Conservation (phyloP, 495 filamentous ascomycete genomes). For the Trichoderma gamsii region DNA sequence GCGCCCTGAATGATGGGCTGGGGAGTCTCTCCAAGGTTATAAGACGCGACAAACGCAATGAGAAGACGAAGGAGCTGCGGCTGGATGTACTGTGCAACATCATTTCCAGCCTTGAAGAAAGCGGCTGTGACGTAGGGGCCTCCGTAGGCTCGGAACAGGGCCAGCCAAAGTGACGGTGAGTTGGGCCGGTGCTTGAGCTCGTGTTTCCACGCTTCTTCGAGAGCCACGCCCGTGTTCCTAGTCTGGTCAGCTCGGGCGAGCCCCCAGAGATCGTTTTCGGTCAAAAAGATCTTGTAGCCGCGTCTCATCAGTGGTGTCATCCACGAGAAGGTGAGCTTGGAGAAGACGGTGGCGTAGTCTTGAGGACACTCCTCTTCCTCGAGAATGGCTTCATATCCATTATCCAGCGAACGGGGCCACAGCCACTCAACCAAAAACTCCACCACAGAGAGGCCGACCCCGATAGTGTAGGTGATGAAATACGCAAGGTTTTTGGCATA, state of each 20-base stretch:
- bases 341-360: conserved; percentile 93
- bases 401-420: conserved; percentile 66
- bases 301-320: conserved; percentile 98
- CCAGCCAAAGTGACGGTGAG: conserved; percentile 78
- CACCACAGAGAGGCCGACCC: conserved; percentile 60
- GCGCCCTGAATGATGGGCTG: conserved; percentile 78
- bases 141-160: conserved; percentile 81
- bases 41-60: conserved; percentile 83
- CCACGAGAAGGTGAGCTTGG: conserved; percentile 91
- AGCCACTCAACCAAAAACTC: conserved; percentile 88
- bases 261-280: conserved; percentile 96
- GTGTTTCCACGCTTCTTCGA: conserved; percentile 70
- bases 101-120: conserved; percentile 79
- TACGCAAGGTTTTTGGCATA: conserved; percentile 61
- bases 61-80: conserved; percentile 83
- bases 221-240: conserved; percentile 53
- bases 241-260: conserved; percentile 77
- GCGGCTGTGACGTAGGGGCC: conserved; percentile 72
- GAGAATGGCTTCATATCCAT: conserved; percentile 75
- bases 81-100: conserved; percentile 78
- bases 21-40: conserved; percentile 50
- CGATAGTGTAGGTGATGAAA: conserved; percentile 72
- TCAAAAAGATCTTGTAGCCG: conserved; percentile 86
- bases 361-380: conserved; percentile 85
- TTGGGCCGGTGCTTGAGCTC: conserved; percentile 64